Evolutionary conservation across 2,329 filamentous ascomycete species (phyloP), one percentile per base, ranked within the genome.

Genomic region (Aaosphaeria arxii): DNA sequence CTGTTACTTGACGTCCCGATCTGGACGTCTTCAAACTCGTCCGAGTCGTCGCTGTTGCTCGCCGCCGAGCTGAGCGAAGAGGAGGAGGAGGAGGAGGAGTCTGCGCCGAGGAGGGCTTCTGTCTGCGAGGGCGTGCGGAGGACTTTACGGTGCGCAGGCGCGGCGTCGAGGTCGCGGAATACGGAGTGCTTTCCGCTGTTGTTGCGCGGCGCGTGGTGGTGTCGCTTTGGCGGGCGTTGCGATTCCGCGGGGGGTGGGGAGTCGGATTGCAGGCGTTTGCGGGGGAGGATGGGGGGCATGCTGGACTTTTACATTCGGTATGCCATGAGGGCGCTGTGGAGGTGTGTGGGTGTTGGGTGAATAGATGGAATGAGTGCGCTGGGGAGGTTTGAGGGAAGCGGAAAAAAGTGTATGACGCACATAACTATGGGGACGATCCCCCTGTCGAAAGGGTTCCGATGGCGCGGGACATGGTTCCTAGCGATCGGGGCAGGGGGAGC

Each of bases 231-330:
- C 6, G 42, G 47, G 33, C n/a, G 7, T 2, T 9, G 33, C 33
- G 9, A 9, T 35, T 62, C 55, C 13, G 60, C 54, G n/a, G 71
- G 66, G 2, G 72, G 69, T 0, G 76, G 69, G 3, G 80, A 78
- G 52, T 40, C 24, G 11, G 48, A 50, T 4, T 78, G 80, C 56
- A 82, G 58, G 50, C 84, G 79, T 71, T 89, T 89, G 54, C 83
- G 83, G 45, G 83, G 77, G 9, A 87, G 76, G 55, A 79, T 74
- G 31, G 86, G 85, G 62, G 86, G 84, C 85, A 35, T 49, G n/a
- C 36, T 17, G 17, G 9, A 3, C 39, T 40, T 9, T 28, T n/a
- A n/a, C 7, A 3, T 9, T 40, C 17, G 24, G 11, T 24, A 17
- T 11, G 39, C 39, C 39, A 40, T 40, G 39, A 4, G 24, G 39